phyloP scores from a whole-genome alignment of 345 rosid genomes.

The Sisymbrium irio region DNA sequence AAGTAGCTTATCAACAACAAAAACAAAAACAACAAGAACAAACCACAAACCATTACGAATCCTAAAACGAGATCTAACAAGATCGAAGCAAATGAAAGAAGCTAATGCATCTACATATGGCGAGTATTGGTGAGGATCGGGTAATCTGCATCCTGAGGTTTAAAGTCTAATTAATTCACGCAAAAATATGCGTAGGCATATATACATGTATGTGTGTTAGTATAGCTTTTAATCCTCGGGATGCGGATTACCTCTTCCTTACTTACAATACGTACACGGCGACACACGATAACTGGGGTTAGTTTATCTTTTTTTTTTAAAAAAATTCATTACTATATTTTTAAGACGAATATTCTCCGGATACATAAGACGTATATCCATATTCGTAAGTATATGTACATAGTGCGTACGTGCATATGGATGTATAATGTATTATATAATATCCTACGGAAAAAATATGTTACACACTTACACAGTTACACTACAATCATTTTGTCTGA shows the following conservation, averaged over 20 bases:
- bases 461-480: no score
- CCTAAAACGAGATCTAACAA: neutral
- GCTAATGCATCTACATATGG: neutral
- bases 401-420: neutral
- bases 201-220: neutral
- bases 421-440: neutral
- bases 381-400: neutral
- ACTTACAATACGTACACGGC: constrained; percentile 20
- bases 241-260: constrained; percentile 42
- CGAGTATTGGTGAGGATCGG: constrained; percentile 34
- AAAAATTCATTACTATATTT: neutral
- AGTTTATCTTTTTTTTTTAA: neutral
- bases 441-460: no score
- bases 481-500: neutral
- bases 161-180: neutral
- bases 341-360: neutral
- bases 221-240: constrained; percentile 32
- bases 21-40: neutral
- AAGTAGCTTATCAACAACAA: constrained; percentile 1
- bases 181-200: neutral
- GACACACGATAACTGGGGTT: constrained; percentile 2
- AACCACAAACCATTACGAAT: neutral
- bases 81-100: constrained; percentile 5
- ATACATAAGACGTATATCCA: neutral
- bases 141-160: constrained; percentile 47